Evolutionary conservation across 2,329 filamentous ascomycete genomes (phyloP).

Genomic region (Colletotrichum musae): DNA sequence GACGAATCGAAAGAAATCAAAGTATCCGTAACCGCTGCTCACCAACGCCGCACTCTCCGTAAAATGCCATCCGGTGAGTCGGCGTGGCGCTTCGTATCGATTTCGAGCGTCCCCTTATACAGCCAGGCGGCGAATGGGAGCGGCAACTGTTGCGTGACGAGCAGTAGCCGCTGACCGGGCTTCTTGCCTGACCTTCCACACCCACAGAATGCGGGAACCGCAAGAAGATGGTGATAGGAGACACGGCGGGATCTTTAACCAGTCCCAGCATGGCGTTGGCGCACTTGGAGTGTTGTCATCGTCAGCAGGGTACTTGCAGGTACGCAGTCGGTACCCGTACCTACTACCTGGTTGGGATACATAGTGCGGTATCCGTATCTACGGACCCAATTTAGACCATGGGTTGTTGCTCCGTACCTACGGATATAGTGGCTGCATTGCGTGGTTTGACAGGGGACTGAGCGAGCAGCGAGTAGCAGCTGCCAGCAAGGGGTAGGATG

Average conservation of each 20-base stretch:
- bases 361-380: no score
- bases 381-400: slow-evolving; percentile 13
- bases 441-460: slow-evolving; percentile 29
- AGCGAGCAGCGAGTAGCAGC: slow-evolving; percentile 9
- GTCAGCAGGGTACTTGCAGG: slow-evolving; percentile 15
- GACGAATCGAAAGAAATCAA: slow-evolving; percentile 2
- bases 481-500: slow-evolving; percentile 16
- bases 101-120: not conserved
- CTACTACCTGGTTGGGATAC: not conserved
- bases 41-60: not conserved
- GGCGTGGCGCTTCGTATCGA: slow-evolving; percentile 20
- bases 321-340: slow-evolving; percentile 9
- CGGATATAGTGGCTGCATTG: slow-evolving; percentile 22
- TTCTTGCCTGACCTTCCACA: not conserved
- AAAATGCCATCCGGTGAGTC: slow-evolving; percentile 1
- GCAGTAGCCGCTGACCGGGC: not conserved
- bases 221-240: not conserved
- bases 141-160: slow-evolving; percentile 14
- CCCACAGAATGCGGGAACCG: not conserved
- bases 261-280: slow-evolving; percentile 2
- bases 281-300: not conserved
- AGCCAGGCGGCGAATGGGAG: not conserved
- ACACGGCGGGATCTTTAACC: not conserved
- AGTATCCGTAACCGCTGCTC: not conserved
- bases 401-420: not conserved